A percentile compares a stretch with the other conserved stretches of the same genome.
Evolutionary conservation across 1,284 basidiomycete species (phyloP).

Genomic region (Austropuccinia psidii): DNA sequence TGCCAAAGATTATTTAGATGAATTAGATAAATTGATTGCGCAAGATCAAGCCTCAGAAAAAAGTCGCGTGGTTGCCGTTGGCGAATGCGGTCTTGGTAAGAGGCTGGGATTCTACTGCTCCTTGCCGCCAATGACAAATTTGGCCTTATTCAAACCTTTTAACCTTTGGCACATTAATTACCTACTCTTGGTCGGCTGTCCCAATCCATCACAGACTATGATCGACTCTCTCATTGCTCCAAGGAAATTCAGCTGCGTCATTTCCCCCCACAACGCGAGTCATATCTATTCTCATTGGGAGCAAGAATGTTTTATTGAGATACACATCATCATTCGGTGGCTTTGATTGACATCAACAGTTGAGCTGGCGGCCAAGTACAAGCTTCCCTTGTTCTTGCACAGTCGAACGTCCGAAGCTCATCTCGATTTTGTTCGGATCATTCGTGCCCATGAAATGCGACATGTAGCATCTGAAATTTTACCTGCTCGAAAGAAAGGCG

Average conservation of each 20-base stretch:
- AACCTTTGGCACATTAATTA: neutral
- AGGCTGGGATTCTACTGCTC: neutral
- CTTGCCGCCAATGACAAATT: constrained; percentile 20
- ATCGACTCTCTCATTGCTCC: constrained; percentile 65
- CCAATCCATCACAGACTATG: constrained; percentile 60
- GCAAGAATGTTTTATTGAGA: neutral
- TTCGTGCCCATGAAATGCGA: constrained; percentile 48
- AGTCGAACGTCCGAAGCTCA: constrained; percentile 62
- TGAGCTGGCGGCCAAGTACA: constrained; percentile 61
- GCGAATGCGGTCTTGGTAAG: constrained; percentile 75
- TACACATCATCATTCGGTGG: neutral
- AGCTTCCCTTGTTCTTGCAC: constrained; percentile 76
- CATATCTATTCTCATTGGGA: neutral
- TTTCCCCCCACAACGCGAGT: constrained; percentile 59
- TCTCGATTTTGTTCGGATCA: constrained; percentile 62
- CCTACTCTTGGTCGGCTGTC: neutral
- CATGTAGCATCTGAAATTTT: constrained; percentile 54
- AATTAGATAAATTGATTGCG: constrained; percentile 14
- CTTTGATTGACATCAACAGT: constrained; percentile 45
- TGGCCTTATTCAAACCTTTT: neutral
- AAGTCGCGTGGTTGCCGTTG: constrained; percentile 63
- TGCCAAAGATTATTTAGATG: neutral
- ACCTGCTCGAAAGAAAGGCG: constrained; percentile 60
- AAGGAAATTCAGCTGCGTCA: constrained; percentile 60
- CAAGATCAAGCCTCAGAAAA: constrained; percentile 4